Conservation (phyloP, 108 stramenopile species). For the Pseudonitzschia multiseries region DNA sequence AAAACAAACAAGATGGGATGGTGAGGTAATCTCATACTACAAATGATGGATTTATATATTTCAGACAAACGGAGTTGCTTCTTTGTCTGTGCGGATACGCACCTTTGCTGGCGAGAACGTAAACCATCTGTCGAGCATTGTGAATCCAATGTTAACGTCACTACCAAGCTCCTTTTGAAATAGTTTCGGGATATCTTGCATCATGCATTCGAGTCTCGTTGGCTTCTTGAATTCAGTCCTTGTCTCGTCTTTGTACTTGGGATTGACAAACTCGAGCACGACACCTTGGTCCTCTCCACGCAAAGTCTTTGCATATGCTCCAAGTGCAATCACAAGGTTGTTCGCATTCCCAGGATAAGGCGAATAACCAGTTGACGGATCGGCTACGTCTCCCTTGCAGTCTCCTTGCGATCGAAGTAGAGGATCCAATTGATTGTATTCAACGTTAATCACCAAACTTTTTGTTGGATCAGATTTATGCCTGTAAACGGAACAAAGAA, state of each 20-base stretch:
- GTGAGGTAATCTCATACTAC: background rate
- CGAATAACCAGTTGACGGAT: constrained; percentile 86
- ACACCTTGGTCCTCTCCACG: constrained; percentile 88
- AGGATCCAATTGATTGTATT: constrained; percentile 99
- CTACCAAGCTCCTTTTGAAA: constrained; percentile 90
- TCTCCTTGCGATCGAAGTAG: constrained; percentile 84
- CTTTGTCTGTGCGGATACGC: background rate
- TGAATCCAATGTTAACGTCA: constrained; percentile 94
- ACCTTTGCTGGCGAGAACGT: constrained; percentile 95
- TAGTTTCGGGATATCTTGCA: constrained; percentile 97
- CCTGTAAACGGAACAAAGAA: constrained; percentile 43
- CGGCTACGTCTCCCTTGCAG: constrained; percentile 92
- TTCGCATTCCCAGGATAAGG: constrained; percentile 99
- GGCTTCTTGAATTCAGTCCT: constrained; percentile 98
- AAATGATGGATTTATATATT: background rate
- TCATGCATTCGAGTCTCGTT: constrained; percentile 99
- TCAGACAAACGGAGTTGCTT: background rate
- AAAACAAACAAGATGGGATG: background rate
- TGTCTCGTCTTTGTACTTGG: constrained; percentile 94
- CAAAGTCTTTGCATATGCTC: constrained; percentile 80
- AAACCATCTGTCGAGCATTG: constrained; percentile 93
- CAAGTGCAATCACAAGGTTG: constrained; percentile 87
- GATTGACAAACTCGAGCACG: constrained; percentile 98
- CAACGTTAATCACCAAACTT: constrained; percentile 95
- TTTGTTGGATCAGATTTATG: constrained; percentile 89